A percentile compares a stretch with the other conserved stretches of the same genome.
These are phyloP conservation scores for Parachaetomium inaequale DNA, from an alignment of 495 filamentous ascomycete species.

Conservation along the genomic window DNA sequence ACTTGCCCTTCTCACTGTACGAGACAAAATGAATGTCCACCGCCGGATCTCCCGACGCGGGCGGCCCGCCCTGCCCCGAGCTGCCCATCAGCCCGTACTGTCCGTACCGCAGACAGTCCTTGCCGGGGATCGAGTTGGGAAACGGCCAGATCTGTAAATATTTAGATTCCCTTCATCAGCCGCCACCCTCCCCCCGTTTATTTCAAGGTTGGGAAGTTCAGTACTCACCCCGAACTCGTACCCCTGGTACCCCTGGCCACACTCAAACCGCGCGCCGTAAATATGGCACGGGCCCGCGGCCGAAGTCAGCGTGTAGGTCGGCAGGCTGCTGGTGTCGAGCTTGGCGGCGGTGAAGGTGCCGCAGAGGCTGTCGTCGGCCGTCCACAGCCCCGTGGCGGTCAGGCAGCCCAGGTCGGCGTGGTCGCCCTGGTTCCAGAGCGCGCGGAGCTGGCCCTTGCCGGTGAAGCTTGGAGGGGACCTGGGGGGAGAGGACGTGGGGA, in stretches of 20 bases:
- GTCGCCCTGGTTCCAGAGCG: conserved; percentile 20
- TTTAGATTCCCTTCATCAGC: neutral
- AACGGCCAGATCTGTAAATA: conserved; percentile 27
- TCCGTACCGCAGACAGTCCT: conserved; percentile 20
- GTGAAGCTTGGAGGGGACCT: conserved; percentile 8
- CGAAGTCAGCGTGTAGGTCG: conserved; percentile 11
- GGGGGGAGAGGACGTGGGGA: neutral
- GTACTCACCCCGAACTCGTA: conserved; percentile 25
- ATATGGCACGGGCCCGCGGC: conserved; percentile 18
- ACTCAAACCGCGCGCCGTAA: conserved; percentile 16
- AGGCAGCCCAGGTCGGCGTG: conserved; percentile 29
- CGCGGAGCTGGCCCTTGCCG: conserved; percentile 25
- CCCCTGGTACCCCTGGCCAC: conserved; percentile 4
- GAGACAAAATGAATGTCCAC: conserved; percentile 16
- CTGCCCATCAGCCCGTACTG: conserved; percentile 30
- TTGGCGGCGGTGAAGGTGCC: conserved; percentile 19
- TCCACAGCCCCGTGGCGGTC: conserved; percentile 24
- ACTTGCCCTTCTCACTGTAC: conserved; percentile 21
- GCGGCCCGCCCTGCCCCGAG: conserved; percentile 9
- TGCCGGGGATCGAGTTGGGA: conserved; percentile 22
- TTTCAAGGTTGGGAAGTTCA: neutral
- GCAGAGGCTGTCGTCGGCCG: conserved; percentile 21
- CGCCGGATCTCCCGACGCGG: conserved; percentile 9
- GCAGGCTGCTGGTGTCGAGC: neutral
- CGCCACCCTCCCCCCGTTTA: neutral